phyloP scores from a whole-genome alignment of 805 yeast species.

The Priceomyces haplophilus region DNA sequence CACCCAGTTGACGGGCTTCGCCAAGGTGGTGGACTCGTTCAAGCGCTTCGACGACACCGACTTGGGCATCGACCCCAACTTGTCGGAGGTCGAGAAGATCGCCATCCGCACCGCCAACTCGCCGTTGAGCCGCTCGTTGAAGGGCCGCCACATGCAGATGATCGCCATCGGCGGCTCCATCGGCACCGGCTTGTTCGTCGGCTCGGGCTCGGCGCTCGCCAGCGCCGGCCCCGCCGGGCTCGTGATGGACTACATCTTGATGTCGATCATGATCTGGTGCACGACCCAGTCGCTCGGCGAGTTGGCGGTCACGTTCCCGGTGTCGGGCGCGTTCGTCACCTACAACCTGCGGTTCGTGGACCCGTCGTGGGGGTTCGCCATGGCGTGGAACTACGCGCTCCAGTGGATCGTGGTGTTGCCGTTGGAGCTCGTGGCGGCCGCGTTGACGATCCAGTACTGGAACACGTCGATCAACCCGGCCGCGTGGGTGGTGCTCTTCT shows the following conservation, averaged over 20 bases:
- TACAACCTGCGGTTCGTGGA: constrained; percentile 58
- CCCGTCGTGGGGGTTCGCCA: constrained; percentile 61
- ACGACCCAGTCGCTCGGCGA: constrained; percentile 53
- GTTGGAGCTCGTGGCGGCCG: constrained; percentile 57
- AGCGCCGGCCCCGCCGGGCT: constrained; percentile 77
- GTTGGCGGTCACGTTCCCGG: constrained; percentile 61
- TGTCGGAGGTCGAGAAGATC: constrained; percentile 25
- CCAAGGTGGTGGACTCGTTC: constrained; percentile 29
- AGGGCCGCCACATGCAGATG: constrained; percentile 70
- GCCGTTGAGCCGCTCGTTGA: constrained; percentile 50
- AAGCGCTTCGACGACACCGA: constrained; percentile 31
- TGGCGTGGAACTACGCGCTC: constrained; percentile 52
- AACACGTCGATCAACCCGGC: constrained; percentile 49
- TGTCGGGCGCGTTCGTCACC: constrained; percentile 64
- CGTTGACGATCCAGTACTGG: constrained; percentile 60
- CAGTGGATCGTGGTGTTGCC: constrained; percentile 58
- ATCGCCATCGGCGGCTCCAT: constrained; percentile 82
- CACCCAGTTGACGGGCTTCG: constrained; percentile 19
- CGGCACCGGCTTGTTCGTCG: constrained; percentile 81
- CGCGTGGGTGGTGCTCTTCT: constrained; percentile 60
- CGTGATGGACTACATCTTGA: constrained; percentile 53
- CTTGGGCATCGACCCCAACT: constrained; percentile 39
- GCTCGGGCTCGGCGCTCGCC: constrained; percentile 59
- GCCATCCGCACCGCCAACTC: constrained; percentile 45
- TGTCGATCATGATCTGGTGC: constrained; percentile 57